Base-by-base conservation (phyloP, 2,329 filamentous ascomycete genomes). In the Colletotrichum salicis region DNA sequence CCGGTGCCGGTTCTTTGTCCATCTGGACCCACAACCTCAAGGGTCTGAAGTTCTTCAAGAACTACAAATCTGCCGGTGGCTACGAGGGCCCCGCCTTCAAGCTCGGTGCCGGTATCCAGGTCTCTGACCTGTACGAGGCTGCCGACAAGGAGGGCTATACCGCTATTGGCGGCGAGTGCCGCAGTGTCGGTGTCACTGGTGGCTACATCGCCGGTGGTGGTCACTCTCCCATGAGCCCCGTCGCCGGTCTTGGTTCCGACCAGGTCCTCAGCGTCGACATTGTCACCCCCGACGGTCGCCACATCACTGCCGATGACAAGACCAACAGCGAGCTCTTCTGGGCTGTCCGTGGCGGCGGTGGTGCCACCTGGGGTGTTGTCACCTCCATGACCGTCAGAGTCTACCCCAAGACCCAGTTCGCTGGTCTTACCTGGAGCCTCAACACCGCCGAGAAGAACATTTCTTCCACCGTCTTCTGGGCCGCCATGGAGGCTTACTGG, bases 141-240 rank as follows among this genome's bases (percentile, higher is more conserved):
- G 87, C 86, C 2, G 76, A 85, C 13, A 78, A 82, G 19, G 77
- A 84, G 33, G 85, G 85, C 0, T 81, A 86, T 57, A 83, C 82
- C 0, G 82, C 89, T 2, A 84, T 90, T 4, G 87, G 85, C 22
- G 89, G 89, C 5, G 86, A 87, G n/a, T 88, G 88, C 64, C 79
- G 75, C 74, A 76, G 74, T 8, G 78, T 79, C 15, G 77, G 78
- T 58, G 74, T 79, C 27, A 74, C 76, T 10, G 78, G 78, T 61
- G 78, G 78, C 19, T 79, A 77, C 59, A 57, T 74, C 5, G 71
- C 70, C 7, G 85, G 84, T 48, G 87, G 85, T 64, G 87, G 87
- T 0, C 87, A 89, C 75, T 85, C 84, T 15, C 85, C 85, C 5
- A 75, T 88, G 56, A 82, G 82, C 6, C 79, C 81, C 54, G 75